Conservation (phyloP, 140 eudicot species). For the Eryngium alpinum region DNA sequence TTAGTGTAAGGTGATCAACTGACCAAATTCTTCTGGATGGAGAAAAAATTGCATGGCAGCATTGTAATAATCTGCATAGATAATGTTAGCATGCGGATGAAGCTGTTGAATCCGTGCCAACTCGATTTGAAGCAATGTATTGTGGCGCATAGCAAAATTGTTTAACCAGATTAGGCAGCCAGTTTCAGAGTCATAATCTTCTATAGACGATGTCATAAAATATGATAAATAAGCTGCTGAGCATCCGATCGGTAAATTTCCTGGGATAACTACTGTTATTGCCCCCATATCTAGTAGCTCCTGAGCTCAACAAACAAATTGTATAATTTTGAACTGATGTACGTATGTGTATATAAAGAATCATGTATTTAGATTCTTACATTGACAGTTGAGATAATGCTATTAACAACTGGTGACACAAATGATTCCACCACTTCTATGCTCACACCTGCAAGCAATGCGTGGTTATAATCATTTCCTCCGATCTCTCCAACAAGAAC, state of each 20-base stretch:
- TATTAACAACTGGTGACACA: too few species aligned
- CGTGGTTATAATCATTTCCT: too few species aligned
- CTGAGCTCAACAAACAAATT: constrained; percentile 17
- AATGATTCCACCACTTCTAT: too few species aligned
- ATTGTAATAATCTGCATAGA: constrained; percentile 61
- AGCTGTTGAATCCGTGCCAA: constrained; percentile 22
- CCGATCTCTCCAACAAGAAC: too few species aligned
- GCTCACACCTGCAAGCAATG: too few species aligned
- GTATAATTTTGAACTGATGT: too few species aligned
- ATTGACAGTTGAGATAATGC: too few species aligned
- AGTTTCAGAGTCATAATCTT: constrained; percentile 35
- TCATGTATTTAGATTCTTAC: too few species aligned
- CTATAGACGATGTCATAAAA: constrained; percentile 17
- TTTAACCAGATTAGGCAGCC: constrained; percentile 46
- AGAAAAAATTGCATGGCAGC: constrained; percentile 37
- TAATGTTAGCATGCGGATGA: constrained; percentile 40
- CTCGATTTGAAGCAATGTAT: constrained; percentile 30
- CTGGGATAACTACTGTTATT: constrained; percentile 42
- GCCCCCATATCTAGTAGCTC: constrained; percentile 49
- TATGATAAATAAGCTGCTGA: constrained; percentile 31
- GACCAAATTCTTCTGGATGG: too few species aligned
- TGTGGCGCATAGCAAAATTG: constrained; percentile 39
- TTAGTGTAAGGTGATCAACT: too few species aligned
- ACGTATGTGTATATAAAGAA: too few species aligned
- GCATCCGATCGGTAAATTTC: constrained; percentile 65